These are phyloP conservation scores for Ogataea hybrid DNA, from an alignment of 1,139 yeast genomes.

Conservation along the genomic window DNA sequence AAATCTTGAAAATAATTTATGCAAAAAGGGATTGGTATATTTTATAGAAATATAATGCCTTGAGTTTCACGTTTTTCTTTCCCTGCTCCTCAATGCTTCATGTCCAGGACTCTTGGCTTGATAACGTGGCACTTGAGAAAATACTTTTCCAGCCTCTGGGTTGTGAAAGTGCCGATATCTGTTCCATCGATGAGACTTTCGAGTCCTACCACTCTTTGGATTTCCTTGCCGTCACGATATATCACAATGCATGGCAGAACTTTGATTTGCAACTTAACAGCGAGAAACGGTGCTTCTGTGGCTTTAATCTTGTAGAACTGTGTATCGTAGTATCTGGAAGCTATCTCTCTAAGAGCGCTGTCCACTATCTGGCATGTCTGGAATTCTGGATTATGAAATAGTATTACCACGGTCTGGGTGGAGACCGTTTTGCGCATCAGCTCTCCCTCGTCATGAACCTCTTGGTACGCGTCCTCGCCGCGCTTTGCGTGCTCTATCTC, in stretches of 20 bases:
- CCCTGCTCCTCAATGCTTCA: constrained; percentile 12
- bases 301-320: constrained; percentile 61
- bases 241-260: constrained; percentile 70
- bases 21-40: not conserved
- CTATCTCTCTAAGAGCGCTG: constrained; percentile 43
- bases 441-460: constrained; percentile 54
- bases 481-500: constrained; percentile 44
- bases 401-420: constrained; percentile 49
- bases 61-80: no score
- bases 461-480: constrained; percentile 32
- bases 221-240: constrained; percentile 60
- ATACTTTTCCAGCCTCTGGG: constrained; percentile 35
- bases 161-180: constrained; percentile 23
- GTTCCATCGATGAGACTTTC: constrained; percentile 50
- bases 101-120: constrained; percentile 37
- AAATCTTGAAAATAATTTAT: not conserved
- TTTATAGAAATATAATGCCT: no score
- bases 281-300: constrained; percentile 68
- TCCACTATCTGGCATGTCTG: constrained; percentile 61
- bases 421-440: constrained; percentile 51
- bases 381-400: constrained; percentile 64
- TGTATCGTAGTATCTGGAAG: constrained; percentile 57
- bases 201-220: constrained; percentile 63
- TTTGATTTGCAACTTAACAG: constrained; percentile 56
- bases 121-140: constrained; percentile 32